Percentiles rank a stretch among this genome's conserved stretches.
These are phyloP conservation scores for Metschnikowia corniflorae DNA, from an alignment of 805 yeast genomes.

Conservation along the genomic window DNA sequence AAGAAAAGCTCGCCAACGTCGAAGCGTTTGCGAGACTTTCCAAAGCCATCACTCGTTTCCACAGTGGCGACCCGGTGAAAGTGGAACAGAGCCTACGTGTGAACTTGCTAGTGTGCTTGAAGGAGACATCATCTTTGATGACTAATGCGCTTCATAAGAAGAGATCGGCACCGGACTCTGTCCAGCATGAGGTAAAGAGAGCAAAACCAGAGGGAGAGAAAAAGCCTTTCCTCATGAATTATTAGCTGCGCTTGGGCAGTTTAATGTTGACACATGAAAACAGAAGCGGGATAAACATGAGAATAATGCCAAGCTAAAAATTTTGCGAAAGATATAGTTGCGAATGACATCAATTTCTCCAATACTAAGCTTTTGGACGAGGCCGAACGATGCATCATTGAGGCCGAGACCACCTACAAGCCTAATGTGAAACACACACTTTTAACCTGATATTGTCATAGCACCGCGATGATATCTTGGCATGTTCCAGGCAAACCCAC, in stretches of 20 bases:
- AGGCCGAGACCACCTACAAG: constrained; percentile 53
- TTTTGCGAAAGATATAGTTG: constrained; percentile 68
- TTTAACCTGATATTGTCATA: too few relatives aligned
- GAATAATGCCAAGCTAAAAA: too few relatives aligned
- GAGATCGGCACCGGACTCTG: constrained; percentile 7
- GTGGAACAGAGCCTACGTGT: background rate
- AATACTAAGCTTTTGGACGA: constrained; percentile 51
- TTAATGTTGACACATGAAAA: too few relatives aligned
- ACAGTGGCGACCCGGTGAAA: constrained; percentile 1
- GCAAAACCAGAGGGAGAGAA: constrained; percentile 12
- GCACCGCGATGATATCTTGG: too few relatives aligned
- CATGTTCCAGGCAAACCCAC: too few relatives aligned
- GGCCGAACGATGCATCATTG: constrained; percentile 67
- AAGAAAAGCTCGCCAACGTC: constrained; percentile 1
- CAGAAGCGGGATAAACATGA: too few relatives aligned
- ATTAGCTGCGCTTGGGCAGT: constrained; percentile 8
- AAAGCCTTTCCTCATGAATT: constrained; percentile 19
- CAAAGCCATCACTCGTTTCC: background rate
- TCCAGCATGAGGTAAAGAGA: constrained; percentile 9
- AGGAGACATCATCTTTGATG: constrained; percentile 1
- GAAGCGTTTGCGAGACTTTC: constrained; percentile 5
- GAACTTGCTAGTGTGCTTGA: constrained; percentile 4
- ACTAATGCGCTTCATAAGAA: constrained; percentile 4
- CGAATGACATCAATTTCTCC: constrained; percentile 66
- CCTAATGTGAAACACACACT: constrained; percentile 46